A percentile compares a stretch with the other conserved stretches of the same genome.
These are phyloP conservation scores for Ogataea hybrid DNA, from an alignment of 1,139 yeast species.

Conservation along the genomic window DNA sequence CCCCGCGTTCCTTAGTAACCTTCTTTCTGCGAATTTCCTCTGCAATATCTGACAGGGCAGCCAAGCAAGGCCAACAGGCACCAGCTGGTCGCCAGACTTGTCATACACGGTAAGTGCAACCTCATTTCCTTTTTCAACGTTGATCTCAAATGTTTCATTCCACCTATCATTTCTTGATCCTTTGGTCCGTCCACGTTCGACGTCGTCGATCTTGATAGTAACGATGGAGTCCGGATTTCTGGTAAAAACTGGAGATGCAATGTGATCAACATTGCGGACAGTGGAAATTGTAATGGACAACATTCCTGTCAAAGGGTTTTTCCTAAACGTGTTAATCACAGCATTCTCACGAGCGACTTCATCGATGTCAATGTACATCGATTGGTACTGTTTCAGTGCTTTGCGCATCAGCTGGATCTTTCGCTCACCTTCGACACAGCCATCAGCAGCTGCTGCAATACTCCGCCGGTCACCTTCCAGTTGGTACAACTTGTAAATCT, in stretches of 20 bases:
- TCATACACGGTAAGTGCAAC: conserved; percentile 86
- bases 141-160: conserved; percentile 78
- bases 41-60: conserved; percentile 84
- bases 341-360: conserved; percentile 63
- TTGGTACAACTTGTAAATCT: conserved; percentile 78
- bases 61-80: conserved; percentile 96
- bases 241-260: conserved; percentile 75
- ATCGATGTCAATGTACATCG: conserved; percentile 74
- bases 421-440: conserved; percentile 79
- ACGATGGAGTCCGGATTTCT: conserved; percentile 80
- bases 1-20: conserved; percentile 65
- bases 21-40: conserved; percentile 92
- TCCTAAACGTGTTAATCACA: conserved; percentile 65
- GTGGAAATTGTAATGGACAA: conserved; percentile 69
- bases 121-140: conserved; percentile 89
- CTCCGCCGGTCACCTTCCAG: conserved; percentile 88
- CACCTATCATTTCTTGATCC: conserved; percentile 77
- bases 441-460: conserved; percentile 86
- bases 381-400: conserved; percentile 83
- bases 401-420: conserved; percentile 81
- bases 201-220: conserved; percentile 82
- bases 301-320: conserved; percentile 82
- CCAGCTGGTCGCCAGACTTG: conserved; percentile 57
- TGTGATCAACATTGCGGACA: conserved; percentile 88
- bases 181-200: conserved; percentile 72